These are phyloP conservation scores for Rheum nobile DNA, from an alignment of 148 eudicot genomes.

Conservation along the genomic window DNA sequence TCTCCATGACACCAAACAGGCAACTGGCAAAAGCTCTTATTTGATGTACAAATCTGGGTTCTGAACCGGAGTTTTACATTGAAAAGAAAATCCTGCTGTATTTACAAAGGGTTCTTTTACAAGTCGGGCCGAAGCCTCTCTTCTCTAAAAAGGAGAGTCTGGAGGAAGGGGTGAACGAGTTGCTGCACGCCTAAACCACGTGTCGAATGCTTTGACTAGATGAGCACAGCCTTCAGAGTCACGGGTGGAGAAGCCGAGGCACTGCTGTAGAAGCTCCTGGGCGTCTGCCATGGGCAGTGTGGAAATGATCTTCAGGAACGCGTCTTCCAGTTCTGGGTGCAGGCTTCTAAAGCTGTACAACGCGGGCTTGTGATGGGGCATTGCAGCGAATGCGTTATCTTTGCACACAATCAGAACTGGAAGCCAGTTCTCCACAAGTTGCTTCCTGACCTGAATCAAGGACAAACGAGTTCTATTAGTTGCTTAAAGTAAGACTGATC, in stretches of 20 bases:
- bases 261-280: constrained; percentile 67
- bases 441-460: constrained; percentile 64
- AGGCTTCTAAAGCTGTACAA: constrained; percentile 41
- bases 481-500: not conserved
- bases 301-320: constrained; percentile 64
- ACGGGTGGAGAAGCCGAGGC: constrained; percentile 83
- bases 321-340: constrained; percentile 60
- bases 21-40: not conserved
- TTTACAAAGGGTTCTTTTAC: not conserved
- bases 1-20: constrained; percentile 4
- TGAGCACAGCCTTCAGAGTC: constrained; percentile 75
- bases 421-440: constrained; percentile 80
- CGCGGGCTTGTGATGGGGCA: constrained; percentile 32
- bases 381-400: constrained; percentile 42
- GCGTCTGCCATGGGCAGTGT: constrained; percentile 70
- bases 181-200: constrained; percentile 89
- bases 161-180: constrained; percentile 22
- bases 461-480: not conserved
- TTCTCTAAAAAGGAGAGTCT: not conserved
- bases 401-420: constrained; percentile 78
- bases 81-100: not conserved
- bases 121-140: not conserved
- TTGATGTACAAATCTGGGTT: not conserved
- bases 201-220: constrained; percentile 60
- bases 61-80: not conserved